Percentiles rank a stretch among this genome's conserved stretches.
These are phyloP conservation scores for Thecaphora frezii DNA, from an alignment of 1,284 basidiomycete genomes.

Conservation along the genomic window DNA sequence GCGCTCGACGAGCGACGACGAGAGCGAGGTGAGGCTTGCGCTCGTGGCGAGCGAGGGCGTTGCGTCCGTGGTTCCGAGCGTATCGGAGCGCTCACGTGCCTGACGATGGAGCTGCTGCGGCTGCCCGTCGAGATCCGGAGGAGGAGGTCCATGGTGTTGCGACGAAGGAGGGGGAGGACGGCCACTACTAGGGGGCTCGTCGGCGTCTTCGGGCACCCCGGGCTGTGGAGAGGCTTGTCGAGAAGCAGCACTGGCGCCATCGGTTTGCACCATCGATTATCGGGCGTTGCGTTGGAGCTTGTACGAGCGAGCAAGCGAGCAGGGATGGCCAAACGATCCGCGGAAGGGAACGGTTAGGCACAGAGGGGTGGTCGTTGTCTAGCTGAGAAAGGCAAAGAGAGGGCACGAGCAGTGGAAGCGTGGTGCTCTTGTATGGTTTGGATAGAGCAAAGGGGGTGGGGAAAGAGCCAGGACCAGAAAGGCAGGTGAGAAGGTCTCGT, in stretches of 20 bases:
- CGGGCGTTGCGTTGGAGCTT: background rate
- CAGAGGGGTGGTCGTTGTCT: no score
- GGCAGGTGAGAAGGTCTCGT: no score
- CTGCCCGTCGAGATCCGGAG: no score
- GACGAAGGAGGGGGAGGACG: constrained; percentile 9
- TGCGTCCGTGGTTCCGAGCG: background rate
- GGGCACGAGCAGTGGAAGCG: no score
- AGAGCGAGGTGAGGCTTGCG: constrained; percentile 19
- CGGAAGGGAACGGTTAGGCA: background rate
- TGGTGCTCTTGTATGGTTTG: no score
- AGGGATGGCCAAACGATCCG: background rate
- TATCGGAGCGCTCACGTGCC: constrained; percentile 3
- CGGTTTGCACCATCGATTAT: constrained; percentile 41
- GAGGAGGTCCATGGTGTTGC: constrained; percentile 1
- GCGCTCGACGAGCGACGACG: constrained; percentile 8
- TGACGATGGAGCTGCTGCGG: constrained; percentile 12
- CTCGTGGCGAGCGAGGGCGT: constrained; percentile 6
- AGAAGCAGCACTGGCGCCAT: constrained; percentile 39
- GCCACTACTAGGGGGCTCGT: constrained; percentile 49
- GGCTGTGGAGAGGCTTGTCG: constrained; percentile 42
- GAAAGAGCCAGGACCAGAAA: no score
- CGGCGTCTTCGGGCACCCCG: constrained; percentile 29
- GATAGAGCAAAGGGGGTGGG: no score
- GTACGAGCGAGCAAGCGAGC: background rate
- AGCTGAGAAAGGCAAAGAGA: no score